Percentiles rank a stretch among this genome's conserved stretches.
Evolutionary conservation across 2,329 filamentous ascomycete genomes (phyloP).

Genomic region (Colletotrichum tropicicola): DNA sequence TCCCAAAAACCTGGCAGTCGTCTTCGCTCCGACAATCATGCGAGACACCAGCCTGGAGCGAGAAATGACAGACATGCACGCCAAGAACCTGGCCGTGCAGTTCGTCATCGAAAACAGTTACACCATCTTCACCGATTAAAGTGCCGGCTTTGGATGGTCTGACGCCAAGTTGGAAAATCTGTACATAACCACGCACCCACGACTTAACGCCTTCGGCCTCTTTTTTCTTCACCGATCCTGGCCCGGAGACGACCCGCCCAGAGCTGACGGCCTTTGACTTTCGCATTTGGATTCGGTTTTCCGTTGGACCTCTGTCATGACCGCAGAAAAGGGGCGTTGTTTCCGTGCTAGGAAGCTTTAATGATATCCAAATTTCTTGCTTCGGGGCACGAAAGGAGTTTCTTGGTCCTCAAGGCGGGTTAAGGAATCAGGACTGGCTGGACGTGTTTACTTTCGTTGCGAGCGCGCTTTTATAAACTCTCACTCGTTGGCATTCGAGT

Average conservation of each 20-base stretch:
- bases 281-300: slow-evolving; percentile 17
- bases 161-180: slow-evolving; percentile 13
- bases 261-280: slow-evolving; percentile 5
- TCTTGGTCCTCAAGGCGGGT: slow-evolving; percentile 22
- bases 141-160: slow-evolving; percentile 1
- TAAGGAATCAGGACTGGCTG: slow-evolving; percentile 12
- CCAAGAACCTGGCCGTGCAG: slow-evolving; percentile 91
- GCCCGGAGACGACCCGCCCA: neutral
- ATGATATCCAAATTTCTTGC: slow-evolving; percentile 32
- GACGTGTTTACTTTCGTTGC: slow-evolving; percentile 12
- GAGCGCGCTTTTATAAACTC: slow-evolving; percentile 6
- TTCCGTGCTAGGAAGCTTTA: slow-evolving; percentile 20
- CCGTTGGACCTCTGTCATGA: slow-evolving; percentile 2
- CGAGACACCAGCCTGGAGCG: slow-evolving; percentile 87
- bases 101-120: slow-evolving; percentile 92
- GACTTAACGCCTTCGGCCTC: slow-evolving; percentile 17
- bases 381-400: slow-evolving; percentile 22
- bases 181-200: slow-evolving; percentile 29
- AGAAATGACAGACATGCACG: slow-evolving; percentile 95
- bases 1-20: slow-evolving; percentile 92
- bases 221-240: slow-evolving; percentile 13
- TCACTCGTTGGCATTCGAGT: slow-evolving; percentile 10
- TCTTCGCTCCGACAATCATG: slow-evolving; percentile 98
- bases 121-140: slow-evolving; percentile 73
- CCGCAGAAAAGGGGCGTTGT: slow-evolving; percentile 6